Conservation (phyloP, 257 asterid genomes). For the Parsonsia alboflavescens region DNA sequence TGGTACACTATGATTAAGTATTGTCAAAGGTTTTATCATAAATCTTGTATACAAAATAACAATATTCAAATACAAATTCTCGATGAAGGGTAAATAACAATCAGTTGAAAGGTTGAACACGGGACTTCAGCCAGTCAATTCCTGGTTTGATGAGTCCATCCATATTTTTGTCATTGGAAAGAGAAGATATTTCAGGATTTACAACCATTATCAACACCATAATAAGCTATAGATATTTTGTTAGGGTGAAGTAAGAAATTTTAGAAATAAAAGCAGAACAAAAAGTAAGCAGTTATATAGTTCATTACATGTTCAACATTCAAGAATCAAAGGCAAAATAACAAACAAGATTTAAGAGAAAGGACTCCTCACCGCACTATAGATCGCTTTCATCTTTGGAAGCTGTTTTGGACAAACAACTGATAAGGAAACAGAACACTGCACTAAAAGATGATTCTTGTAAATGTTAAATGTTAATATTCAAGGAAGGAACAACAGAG, state of each 20-base stretch:
- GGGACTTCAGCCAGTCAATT: background rate
- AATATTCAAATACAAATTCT: background rate
- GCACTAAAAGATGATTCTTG: conserved; percentile 28
- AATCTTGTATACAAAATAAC: background rate
- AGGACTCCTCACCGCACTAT: conserved; percentile 54
- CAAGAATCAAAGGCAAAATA: background rate
- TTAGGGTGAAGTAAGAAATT: background rate
- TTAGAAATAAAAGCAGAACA: background rate
- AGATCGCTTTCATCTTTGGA: conserved; percentile 72
- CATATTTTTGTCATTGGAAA: background rate
- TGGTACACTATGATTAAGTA: background rate
- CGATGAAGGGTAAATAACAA: background rate
- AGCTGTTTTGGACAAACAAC: conserved; percentile 94
- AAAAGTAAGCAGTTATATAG: background rate
- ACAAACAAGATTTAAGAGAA: background rate
- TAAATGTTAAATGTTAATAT: conserved; percentile 14
- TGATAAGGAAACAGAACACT: conserved; percentile 81
- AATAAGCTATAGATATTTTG: background rate
- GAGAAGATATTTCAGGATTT: background rate
- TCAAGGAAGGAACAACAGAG: conserved; percentile 8
- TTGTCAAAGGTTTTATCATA: background rate
- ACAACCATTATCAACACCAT: background rate
- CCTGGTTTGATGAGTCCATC: background rate
- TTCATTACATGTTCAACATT: background rate
- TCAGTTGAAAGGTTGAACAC: background rate